These are phyloP conservation scores for Macadamia integrifolia DNA, from an alignment of 164 flowering plant genomes.

Conservation along the genomic window DNA sequence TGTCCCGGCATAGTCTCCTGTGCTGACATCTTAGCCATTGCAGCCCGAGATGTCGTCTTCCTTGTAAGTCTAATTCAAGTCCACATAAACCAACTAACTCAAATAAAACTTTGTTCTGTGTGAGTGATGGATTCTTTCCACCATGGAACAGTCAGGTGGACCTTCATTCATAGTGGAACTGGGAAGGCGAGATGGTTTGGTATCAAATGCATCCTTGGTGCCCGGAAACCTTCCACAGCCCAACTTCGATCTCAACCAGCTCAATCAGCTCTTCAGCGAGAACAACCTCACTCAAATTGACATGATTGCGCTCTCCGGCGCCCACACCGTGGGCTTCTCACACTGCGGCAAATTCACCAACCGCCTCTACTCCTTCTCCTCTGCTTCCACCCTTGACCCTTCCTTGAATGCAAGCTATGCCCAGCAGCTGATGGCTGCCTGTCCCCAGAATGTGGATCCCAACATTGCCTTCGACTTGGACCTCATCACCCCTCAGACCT, in stretches of 20 bases:
- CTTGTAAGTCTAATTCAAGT: constrained; percentile 32
- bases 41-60: constrained; percentile 64
- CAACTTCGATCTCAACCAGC: constrained; percentile 26
- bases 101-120: no score
- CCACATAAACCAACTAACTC: no score
- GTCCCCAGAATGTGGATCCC: constrained; percentile 55
- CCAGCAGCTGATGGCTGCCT: constrained; percentile 40
- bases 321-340: constrained; percentile 77
- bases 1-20: constrained; percentile 82
- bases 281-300: constrained; percentile 47
- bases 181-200: constrained; percentile 65
- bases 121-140: no score
- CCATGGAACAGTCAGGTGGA: constrained; percentile 53
- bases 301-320: constrained; percentile 77
- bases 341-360: constrained; percentile 62
- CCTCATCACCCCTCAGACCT: constrained; percentile 44
- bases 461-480: constrained; percentile 53
- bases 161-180: constrained; percentile 55
- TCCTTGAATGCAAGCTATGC: constrained; percentile 54
- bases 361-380: constrained; percentile 49
- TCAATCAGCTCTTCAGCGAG: constrained; percentile 37
- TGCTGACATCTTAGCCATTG: constrained; percentile 68
- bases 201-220: constrained; percentile 55
- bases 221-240: constrained; percentile 64
- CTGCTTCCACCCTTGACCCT: constrained; percentile 49